These are phyloP conservation scores for Clitopilus passeckerianus DNA, from an alignment of 768 basidiomycete species.

Conservation along the genomic window DNA sequence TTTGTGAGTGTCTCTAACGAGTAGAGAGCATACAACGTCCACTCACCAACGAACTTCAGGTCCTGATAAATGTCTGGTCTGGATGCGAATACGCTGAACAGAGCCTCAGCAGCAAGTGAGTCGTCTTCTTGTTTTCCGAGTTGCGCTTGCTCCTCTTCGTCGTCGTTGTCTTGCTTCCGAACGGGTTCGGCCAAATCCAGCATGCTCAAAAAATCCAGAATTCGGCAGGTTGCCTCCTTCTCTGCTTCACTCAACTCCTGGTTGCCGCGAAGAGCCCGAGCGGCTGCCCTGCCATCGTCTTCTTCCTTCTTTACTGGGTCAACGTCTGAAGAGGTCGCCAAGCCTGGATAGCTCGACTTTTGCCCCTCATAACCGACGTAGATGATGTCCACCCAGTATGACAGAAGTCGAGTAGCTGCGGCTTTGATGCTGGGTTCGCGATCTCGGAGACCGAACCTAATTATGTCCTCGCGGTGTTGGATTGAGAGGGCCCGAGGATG, in stretches of 20 bases:
- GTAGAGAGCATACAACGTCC: neutral
- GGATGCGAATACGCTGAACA: slow-evolving; percentile 66
- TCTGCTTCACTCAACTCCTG: slow-evolving; percentile 10
- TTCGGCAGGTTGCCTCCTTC: slow-evolving; percentile 14
- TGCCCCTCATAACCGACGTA: slow-evolving; percentile 12
- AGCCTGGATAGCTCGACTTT: neutral
- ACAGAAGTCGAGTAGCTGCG: slow-evolving; percentile 70
- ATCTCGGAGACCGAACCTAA: slow-evolving; percentile 82
- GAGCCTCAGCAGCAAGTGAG: slow-evolving; percentile 66
- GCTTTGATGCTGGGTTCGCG: slow-evolving; percentile 69
- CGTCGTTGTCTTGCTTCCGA: neutral
- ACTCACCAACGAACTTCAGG: slow-evolving; percentile 66
- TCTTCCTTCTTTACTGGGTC: slow-evolving; percentile 6
- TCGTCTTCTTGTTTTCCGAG: slow-evolving; percentile 24
- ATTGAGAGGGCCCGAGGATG: slow-evolving; percentile 66
- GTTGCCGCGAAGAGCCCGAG: slow-evolving; percentile 33
- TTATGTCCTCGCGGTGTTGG: slow-evolving; percentile 69
- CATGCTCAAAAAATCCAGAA: slow-evolving; percentile 23
- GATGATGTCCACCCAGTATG: slow-evolving; percentile 68
- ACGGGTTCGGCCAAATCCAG: slow-evolving; percentile 47
- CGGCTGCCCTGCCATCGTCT: slow-evolving; percentile 31
- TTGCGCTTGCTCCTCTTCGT: neutral
- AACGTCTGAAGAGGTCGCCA: neutral
- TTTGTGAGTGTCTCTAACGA: neutral
- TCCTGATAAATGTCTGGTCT: slow-evolving; percentile 61